These are phyloP conservation scores for Vitis rotundifolia DNA, from an alignment of 164 flowering plant species.

Conservation along the genomic window DNA sequence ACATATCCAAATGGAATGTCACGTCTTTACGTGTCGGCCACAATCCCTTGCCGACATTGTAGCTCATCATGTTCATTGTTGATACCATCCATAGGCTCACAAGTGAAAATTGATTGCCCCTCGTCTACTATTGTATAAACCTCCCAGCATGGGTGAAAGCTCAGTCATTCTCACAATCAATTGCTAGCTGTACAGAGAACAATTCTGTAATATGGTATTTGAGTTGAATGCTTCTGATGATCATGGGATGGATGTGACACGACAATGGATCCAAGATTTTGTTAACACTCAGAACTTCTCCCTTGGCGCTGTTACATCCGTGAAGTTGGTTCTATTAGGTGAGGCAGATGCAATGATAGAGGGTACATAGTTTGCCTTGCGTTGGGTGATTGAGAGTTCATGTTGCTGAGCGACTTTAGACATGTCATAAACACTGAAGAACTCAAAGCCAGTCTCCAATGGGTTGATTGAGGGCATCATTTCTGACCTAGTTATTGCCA, in stretches of 20 bases:
- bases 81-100: conserved; percentile 93
- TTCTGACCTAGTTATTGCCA: too few relatives aligned
- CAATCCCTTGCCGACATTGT: conserved; percentile 95
- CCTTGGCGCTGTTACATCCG: conserved; percentile 57
- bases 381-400: conserved; percentile 91
- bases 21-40: too few relatives aligned
- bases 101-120: conserved; percentile 83
- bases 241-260: conserved; percentile 87
- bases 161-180: conserved; percentile 93
- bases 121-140: conserved; percentile 90
- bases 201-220: conserved; percentile 81
- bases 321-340: conserved; percentile 87
- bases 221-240: conserved; percentile 98
- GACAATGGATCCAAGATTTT: conserved; percentile 95
- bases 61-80: conserved; percentile 88
- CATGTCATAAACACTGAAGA: conserved; percentile 78
- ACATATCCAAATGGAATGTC: too few relatives aligned
- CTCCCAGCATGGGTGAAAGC: conserved; percentile 98
- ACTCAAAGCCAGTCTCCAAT: too few relatives aligned
- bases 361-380: conserved; percentile 97
- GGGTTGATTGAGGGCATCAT: too few relatives aligned
- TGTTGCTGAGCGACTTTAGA: conserved; percentile 79
- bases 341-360: conserved; percentile 99
- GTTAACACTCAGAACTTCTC: conserved; percentile 98
- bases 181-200: conserved; percentile 80